Base-by-base conservation (phyloP, 768 basidiomycete genomes). In the Clathrus columnatus region DNA sequence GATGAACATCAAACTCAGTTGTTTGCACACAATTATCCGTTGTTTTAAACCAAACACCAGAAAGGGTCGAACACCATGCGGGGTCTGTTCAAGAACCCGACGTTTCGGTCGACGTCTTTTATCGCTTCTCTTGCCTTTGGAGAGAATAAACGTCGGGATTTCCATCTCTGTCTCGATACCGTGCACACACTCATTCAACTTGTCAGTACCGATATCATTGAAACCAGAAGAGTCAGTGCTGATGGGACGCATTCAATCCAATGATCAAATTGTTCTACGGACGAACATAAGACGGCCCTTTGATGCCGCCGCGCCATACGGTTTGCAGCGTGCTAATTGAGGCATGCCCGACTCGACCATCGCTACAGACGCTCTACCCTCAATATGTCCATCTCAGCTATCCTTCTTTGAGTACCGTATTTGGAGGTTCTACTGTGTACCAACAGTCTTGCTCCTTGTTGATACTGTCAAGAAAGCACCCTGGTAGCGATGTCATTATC, bases 371-470 rank as follows among this genome's bases (percentile, higher is more conserved):
- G 96, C 60, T 70, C 80, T 47, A 79, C 86, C 18, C 93, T 95
- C 30, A 88, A 84, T 45, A 96, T 98, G 61, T 94, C 96, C 27
- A 96, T 96, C 41, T 98, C 94, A 96, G 98, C 68, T 99, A 99
- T 71, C 96, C 95, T 99, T 99, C 72, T 95, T 94, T 67, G 95
- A 94, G 18, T 94, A 98, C 75, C 96, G 98, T 75, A 96, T 97
- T 72, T 95, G 98, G 75, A 99, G 98, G 77, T 97, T 99, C 82
- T 98, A 99, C 81, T 98, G 96, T 95, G 96, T 95, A 54, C 97
- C 96, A 43, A 92, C 90, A 76, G 96, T 98, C 78, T 95, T 94
- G 2, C 85, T 99, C 48, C 83, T 96, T 61, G 82, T 81, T 52
- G 95, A 97, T 67, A 95, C 94, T 14, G 82, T 87, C 61, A 78